Conservation (phyloP, 2,329 filamentous ascomycete genomes). For the Penicillium sp. region DNA sequence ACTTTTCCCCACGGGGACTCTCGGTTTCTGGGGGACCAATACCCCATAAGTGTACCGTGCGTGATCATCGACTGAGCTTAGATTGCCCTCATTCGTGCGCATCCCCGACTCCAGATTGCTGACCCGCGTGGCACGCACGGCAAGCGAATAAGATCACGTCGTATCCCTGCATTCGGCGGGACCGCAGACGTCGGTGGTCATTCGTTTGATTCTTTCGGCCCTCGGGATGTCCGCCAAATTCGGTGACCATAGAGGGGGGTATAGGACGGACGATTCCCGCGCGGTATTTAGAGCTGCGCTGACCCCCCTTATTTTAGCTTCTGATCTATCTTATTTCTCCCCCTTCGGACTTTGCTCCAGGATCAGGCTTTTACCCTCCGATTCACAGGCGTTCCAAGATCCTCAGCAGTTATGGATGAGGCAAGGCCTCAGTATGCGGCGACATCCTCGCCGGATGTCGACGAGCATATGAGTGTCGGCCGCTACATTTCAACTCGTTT, state of each 20-base stretch:
- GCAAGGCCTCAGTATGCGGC: conserved; percentile 3
- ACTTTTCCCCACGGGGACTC: neutral
- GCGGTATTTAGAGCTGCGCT: neutral
- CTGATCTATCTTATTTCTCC: neutral
- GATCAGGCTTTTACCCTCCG: neutral
- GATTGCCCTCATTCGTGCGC: conserved; percentile 9
- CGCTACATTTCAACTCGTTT: conserved; percentile 56
- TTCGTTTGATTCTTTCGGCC: neutral
- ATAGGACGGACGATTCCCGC: neutral
- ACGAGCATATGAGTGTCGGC: conserved; percentile 34
- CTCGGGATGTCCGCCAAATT: neutral
- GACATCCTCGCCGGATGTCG: conserved; percentile 20
- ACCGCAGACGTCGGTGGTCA: neutral
- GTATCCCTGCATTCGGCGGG: neutral
- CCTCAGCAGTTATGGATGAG: conserved; percentile 15
- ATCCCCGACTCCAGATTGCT: neutral
- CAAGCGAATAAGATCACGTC: conserved; percentile 9
- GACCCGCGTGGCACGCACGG: neutral
- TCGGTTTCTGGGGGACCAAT: neutral
- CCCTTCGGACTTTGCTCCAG: neutral
- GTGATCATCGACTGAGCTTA: conserved; percentile 13
- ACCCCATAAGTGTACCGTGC: conserved; percentile 1
- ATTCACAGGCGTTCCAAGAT: neutral
- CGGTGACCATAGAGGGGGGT: neutral
- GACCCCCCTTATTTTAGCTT: neutral